Base-by-base conservation (phyloP, 139 green algal genomes). In the Edaphochlamys debaryana region DNA sequence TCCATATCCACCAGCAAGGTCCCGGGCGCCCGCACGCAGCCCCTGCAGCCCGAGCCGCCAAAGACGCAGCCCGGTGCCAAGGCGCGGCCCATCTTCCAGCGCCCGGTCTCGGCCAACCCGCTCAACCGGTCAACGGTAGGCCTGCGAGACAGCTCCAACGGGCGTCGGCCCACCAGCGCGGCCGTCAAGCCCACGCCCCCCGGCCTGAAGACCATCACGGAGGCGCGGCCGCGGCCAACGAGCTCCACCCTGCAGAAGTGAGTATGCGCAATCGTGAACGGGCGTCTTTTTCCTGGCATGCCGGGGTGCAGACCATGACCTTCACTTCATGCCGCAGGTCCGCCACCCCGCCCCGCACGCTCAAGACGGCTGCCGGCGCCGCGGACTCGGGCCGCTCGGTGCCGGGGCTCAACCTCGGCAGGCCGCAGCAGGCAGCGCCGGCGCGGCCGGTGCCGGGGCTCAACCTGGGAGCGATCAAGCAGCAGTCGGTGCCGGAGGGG, bases 1-100 rank as follows among this genome's bases (percentile, higher is more conserved):
- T 85, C 79, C n/a, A 37, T 60, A 20, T 85, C 79, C 13, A 68
- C 79, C 13, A 68, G 69, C 37, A 85, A 85, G 67, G 76, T 62
- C 13, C 76, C 36, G 1, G 32, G 45, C 13, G 45, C 9, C 45
- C 54, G 4, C 54, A 15, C 20, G 54, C 11, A 19, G 54, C 54
- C n/a, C 1, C 25, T 40, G 6, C 74, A 81, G 32, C 5, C 38
- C 8, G 56, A 80, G 15, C 38, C 6, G 56, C 17, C 17, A 54
- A n/a, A n/a, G n/a, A n/a, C 41, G 36, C 67, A 29, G 27, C 29
- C 67, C 13, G n/a, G 34, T 11, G 67, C 22, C 36, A 72, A 50
- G 13, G 67, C 34, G 34, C 38, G 23, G 7, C 30, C 64, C 7
- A 42, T 37, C 15, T 17, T 37, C 23, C n/a, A 30, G 5, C 64